These are phyloP conservation scores for Schwanniomyces vanrijiae DNA, from an alignment of 805 yeast genomes.

Conservation along the genomic window DNA sequence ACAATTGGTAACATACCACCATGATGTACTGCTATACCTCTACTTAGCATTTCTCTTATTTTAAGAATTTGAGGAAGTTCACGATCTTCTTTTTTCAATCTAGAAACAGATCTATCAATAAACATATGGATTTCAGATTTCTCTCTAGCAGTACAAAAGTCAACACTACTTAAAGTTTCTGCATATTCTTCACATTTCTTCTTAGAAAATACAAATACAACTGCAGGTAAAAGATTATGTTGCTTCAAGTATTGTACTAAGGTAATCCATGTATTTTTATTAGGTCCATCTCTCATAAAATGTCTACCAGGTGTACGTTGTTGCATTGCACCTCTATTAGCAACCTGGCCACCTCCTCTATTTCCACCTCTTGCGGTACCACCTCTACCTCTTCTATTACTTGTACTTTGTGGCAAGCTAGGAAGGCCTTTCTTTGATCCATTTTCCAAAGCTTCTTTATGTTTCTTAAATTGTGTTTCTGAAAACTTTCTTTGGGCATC, in stretches of 20 bases:
- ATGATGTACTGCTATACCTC: constrained; percentile 96
- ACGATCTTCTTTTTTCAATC: constrained; percentile 89
- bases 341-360: constrained; percentile 19
- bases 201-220: constrained; percentile 89
- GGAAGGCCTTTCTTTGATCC: constrained; percentile 35
- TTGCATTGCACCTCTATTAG: constrained; percentile 16
- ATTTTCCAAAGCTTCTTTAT: constrained; percentile 51
- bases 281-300: constrained; percentile 61
- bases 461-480: constrained; percentile 61
- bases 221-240: constrained; percentile 82
- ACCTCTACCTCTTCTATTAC: constrained; percentile 43
- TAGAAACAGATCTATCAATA: constrained; percentile 81
- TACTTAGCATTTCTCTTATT: constrained; percentile 74
- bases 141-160: constrained; percentile 82
- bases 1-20: constrained; percentile 93
- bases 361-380: constrained; percentile 48
- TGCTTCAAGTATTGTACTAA: constrained; percentile 69
- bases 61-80: constrained; percentile 88
- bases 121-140: constrained; percentile 92
- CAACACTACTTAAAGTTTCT: constrained; percentile 66
- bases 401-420: constrained; percentile 35
- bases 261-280: constrained; percentile 74
- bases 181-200: constrained; percentile 94
- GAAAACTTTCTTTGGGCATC: constrained; percentile 71
- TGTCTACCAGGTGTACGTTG: constrained; percentile 27